These are phyloP conservation scores for Alternaria postmessia DNA, from an alignment of 2,329 filamentous ascomycete species.

Conservation along the genomic window DNA sequence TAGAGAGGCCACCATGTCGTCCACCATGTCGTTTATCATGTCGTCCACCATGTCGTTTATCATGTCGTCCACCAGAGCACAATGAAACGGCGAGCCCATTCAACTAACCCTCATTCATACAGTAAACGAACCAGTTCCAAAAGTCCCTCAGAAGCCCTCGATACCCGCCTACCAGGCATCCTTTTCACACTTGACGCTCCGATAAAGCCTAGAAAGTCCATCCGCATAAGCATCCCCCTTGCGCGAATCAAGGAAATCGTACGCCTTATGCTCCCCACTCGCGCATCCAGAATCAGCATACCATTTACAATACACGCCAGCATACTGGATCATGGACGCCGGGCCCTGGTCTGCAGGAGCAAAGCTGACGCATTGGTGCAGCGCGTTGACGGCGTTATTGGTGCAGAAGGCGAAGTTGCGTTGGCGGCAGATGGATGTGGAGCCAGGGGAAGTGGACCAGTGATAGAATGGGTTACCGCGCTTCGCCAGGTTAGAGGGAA, in stretches of 20 bases:
- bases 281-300: neutral
- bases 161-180: neutral
- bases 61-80: too few relatives aligned
- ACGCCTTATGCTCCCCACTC: neutral
- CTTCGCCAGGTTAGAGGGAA: too few relatives aligned
- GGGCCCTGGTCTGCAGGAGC: neutral
- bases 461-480: neutral
- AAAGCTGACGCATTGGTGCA: constrained; percentile 4
- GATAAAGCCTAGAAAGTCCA: neutral
- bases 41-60: too few relatives aligned
- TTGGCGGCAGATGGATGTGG: neutral
- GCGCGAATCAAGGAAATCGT: neutral
- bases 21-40: too few relatives aligned
- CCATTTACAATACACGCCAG: constrained; percentile 1
- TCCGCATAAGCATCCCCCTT: neutral
- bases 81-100: neutral
- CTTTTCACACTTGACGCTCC: neutral
- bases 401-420: neutral
- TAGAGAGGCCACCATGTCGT: too few relatives aligned
- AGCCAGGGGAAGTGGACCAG: neutral
- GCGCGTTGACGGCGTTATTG: constrained; percentile 3
- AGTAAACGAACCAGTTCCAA: neutral
- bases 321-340: neutral
- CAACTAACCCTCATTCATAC: neutral
- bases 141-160: neutral